phyloP scores from a whole-genome alignment of 2,329 filamentous ascomycete genomes.

The Verticillium tricorpus region DNA sequence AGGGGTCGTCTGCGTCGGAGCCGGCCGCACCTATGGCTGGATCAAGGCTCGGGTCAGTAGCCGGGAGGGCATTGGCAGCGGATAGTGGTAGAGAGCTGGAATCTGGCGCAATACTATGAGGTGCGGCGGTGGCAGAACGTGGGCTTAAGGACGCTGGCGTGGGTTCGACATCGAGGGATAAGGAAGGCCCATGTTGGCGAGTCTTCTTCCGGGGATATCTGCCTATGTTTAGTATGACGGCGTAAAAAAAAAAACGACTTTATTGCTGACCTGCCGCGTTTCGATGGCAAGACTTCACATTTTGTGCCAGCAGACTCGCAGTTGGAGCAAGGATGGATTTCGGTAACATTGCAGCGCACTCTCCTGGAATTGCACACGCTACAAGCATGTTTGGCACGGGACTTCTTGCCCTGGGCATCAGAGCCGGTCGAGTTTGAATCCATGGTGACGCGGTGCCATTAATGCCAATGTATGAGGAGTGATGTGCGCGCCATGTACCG shows the following conservation, averaged over 20 bases:
- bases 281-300: slow-evolving; percentile 14
- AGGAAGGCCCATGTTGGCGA: background rate
- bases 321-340: slow-evolving; percentile 15
- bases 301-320: slow-evolving; percentile 10
- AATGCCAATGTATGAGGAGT: no score
- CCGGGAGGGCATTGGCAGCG: no score
- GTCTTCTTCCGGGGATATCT: slow-evolving; percentile 13
- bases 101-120: background rate
- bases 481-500: no score
- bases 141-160: background rate
- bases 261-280: slow-evolving; percentile 8
- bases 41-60: background rate
- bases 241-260: background rate
- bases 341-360: slow-evolving; percentile 15
- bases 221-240: background rate
- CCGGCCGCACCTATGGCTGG: background rate
- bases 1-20: slow-evolving; percentile 7
- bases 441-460: background rate
- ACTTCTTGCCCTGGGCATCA: slow-evolving; percentile 6
- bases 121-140: background rate
- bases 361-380: slow-evolving; percentile 16
- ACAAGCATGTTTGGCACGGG: slow-evolving; percentile 17
- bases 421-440: background rate
- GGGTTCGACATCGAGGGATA: background rate
- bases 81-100: background rate